Base-by-base conservation (phyloP, 148 eudicot genomes). In the Vaccinium corymbosum region DNA sequence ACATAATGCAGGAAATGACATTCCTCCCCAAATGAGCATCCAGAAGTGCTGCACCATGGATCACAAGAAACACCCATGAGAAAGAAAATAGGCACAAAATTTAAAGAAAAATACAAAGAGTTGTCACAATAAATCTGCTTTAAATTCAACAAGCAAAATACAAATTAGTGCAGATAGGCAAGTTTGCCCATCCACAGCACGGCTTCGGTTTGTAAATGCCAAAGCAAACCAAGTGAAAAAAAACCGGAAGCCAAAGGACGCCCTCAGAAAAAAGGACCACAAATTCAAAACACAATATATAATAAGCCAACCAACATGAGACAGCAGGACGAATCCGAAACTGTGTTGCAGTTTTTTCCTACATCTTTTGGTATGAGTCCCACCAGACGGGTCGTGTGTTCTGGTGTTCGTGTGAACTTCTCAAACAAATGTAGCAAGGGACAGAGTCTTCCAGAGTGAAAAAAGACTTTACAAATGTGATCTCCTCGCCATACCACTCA, bases 1-100 rank as follows among this genome's bases (percentile, higher is more conserved):
- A 82, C 78, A 14, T 71, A 51, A 71, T 82, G 84, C 50, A 71
- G 78, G 66, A 82, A 82, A 17, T 82, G 84, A 55, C 84, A 82
- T 53, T 76, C 84, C 17, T 71, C 78, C 1, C 84, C 84, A 82
- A 71, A 82, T 82, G 49, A n/a, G 66, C 84, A 82, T 82, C 84
- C 84, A 51, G 84, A 82, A 70, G 84, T 82, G 84, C 84, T 82
- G 84, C 78, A 71, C n/a, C 80, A 79, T 7, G 17, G 35, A 78
- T 52, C 80, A 78, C 12, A 78, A 27, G 6, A 52, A 64, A 57
- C n/a, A 14, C 6, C 25, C 68, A 55, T 55, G 27, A 79, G 81
- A 38, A 11, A 52, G 7, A 52, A 12, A 78, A 52, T 8, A 76
- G 56, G 53, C 15, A 2, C 80, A 32, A n/a, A 42, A 79, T 14